These are phyloP conservation scores for Globisporangium solare DNA, from an alignment of 352 stramenopile species.

Conservation along the genomic window DNA sequence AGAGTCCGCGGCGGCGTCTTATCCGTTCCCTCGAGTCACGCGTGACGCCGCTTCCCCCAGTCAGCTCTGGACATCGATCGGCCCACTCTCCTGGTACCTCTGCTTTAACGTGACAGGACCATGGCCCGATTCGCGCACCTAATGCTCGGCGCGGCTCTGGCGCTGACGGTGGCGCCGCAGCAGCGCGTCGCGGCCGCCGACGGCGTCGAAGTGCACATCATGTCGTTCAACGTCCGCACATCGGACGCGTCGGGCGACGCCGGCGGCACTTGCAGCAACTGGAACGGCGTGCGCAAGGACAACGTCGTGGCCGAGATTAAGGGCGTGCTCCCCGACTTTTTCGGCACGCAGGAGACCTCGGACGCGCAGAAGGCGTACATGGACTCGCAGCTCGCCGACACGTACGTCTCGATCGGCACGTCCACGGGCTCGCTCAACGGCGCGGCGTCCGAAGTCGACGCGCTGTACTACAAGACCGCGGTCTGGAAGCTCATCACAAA, in stretches of 20 bases:
- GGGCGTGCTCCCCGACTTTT: constrained; percentile 51
- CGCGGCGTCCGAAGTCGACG: constrained; percentile 46
- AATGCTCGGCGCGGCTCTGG: neutral
- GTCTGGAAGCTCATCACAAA: constrained; percentile 56
- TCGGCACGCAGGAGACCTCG: constrained; percentile 80
- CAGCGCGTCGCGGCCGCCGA: constrained; percentile 17
- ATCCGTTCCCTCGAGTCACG: no score
- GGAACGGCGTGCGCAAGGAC: constrained; percentile 56
- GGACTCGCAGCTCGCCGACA: constrained; percentile 42
- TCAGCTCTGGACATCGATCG: constrained; percentile 1
- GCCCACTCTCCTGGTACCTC: neutral
- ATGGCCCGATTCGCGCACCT: constrained; percentile 5
- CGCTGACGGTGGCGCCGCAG: constrained; percentile 17
- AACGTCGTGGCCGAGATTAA: constrained; percentile 60
- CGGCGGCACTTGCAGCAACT: constrained; percentile 45
- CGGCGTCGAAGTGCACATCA: constrained; percentile 48
- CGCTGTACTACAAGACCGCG: constrained; percentile 56
- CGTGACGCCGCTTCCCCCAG: neutral
- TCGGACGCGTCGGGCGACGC: constrained; percentile 44
- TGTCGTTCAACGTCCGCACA: constrained; percentile 83
- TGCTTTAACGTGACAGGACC: neutral
- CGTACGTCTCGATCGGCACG: constrained; percentile 60
- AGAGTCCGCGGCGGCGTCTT: no score
- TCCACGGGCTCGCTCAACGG: constrained; percentile 59
- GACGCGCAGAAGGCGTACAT: constrained; percentile 62